Base-by-base conservation (phyloP, 257 asterid genomes). In the Osmanthus fragrans region DNA sequence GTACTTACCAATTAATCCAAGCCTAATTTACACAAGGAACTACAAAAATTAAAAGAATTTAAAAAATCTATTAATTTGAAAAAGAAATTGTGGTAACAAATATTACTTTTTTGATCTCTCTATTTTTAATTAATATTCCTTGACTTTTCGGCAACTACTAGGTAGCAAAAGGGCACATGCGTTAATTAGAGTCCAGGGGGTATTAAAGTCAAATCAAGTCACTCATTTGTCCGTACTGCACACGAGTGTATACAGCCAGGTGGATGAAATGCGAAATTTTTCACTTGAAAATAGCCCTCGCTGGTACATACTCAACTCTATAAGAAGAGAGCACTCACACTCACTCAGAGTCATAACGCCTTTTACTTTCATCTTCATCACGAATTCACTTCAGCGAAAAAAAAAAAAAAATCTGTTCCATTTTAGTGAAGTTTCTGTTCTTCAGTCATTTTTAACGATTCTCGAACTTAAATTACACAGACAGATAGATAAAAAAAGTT, bases 101-200 rank as follows among this genome's bases (percentile, higher is more conserved):
- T 40, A 16, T 45, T 42, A 16, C 9, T 30, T 65, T 15, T 18
- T 12, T 70, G 45, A 49, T 56, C 32, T 34, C 1, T 32, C 32
- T n/a, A 23, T 39, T 40, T 37, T 56, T 19, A 18, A 74, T 73
- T 60, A n/a, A 58, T 63, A 64, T 18, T 2, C 25, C 7, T 71
- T 68, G 70, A 42, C 47, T 54, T 33, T 81, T 78, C 81, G 81
- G 79, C 76, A 80, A 78, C 60, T 11, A 74, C 83, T 76, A 84
- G 85, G 87, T 11, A n/a, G 51, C 15, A 30, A 37, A 79, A 78
- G 18, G 72, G 78, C 49, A 16, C n/a, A 21, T 75, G n/a, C 18
- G 72, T 40, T 40, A 80, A 70, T 77, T 33, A 34, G 79, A 2
- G 2, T 33, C 63, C 5, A 1, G 6, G 74, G 88, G 86, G 86